Evolutionary conservation across 2,329 filamentous ascomycete species (phyloP).

Genomic region (Penicillium sp.): DNA sequence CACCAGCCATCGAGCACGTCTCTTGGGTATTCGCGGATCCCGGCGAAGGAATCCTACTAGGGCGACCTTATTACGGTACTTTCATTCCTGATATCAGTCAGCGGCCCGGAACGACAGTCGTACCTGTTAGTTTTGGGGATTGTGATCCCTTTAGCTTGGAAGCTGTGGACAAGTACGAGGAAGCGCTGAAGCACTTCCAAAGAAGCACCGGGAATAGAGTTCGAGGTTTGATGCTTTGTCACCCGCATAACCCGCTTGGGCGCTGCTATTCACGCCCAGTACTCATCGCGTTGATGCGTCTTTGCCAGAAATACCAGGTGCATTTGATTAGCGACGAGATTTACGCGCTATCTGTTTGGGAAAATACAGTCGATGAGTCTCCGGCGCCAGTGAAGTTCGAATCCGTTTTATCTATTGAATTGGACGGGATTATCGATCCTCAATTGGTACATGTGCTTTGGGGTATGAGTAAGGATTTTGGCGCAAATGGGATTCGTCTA

Average conservation of each 20-base stretch:
- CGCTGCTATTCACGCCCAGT: slow-evolving; percentile 47
- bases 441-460: slow-evolving; percentile 54
- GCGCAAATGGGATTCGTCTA: slow-evolving; percentile 56
- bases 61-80: slow-evolving; percentile 46
- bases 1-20: slow-evolving; percentile 36
- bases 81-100: slow-evolving; percentile 50
- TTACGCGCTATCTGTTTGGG: slow-evolving; percentile 56
- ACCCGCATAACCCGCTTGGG: slow-evolving; percentile 56
- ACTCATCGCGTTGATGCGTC: slow-evolving; percentile 45
- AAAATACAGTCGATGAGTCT: slow-evolving; percentile 36
- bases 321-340: slow-evolving; percentile 62
- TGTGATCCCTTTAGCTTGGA: slow-evolving; percentile 45
- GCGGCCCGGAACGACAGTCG: slow-evolving; percentile 45
- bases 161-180: slow-evolving; percentile 49
- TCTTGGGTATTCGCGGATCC: slow-evolving; percentile 34
- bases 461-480: slow-evolving; percentile 55
- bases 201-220: slow-evolving; percentile 41
- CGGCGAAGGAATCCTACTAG: slow-evolving; percentile 38
- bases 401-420: slow-evolving; percentile 49
- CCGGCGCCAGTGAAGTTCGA: slow-evolving; percentile 40
- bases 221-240: slow-evolving; percentile 48
- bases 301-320: slow-evolving; percentile 53
- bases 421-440: slow-evolving; percentile 49
- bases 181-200: slow-evolving; percentile 39
- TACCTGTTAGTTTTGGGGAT: slow-evolving; percentile 47